Evolutionary conservation across 306 rosid genomes (phyloP), one percentile per base, ranked within the genome.

Genomic region (Sphenostylis stenocarpa): DNA sequence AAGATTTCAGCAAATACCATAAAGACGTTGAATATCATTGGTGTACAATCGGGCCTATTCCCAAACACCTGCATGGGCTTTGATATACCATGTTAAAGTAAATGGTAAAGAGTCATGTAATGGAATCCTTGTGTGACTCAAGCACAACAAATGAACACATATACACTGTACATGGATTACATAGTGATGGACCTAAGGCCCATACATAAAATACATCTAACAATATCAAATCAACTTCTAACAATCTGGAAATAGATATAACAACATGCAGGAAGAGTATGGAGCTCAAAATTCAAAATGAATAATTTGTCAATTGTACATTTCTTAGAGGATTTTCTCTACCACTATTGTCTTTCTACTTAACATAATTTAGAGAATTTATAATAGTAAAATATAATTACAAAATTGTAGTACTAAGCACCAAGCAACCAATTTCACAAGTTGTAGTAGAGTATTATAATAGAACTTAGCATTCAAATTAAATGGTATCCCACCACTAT

Each of bases 211-310:
- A n/a, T n/a, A n/a, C n/a, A n/a, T n/a, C n/a, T n/a, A n/a, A n/a
- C n/a, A n/a, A 31, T 62, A 41, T 11, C 47, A 65, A 9, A 72
- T 24, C 33, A 72, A 70, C 47, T 53, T 45, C 75, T 23, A 43
- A 73, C 8, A 45, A 36, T 53, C 28, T 33, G 64, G 36, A 52
- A 57, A 61, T 7, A 28, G 20, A 66, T 65, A 51, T 5, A 67
- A 24, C 58, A 67, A 58, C 44, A 21, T n/a, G 49, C 70, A 34
- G 15, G 48, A 45, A n/a, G 49, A 38, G 55, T 55, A 21, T 55
- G n/a, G 43, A 75, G 21, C 49, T 61, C 80, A 47, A 68, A 75
- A 45, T 70, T 47, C 33, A 44, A 6, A 62, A 31, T 38, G 41
- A 33, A 67, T 24, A 60, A 61, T 61, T 45, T 26, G 5, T 17